These are phyloP conservation scores for Kazachstania taianensis DNA, from an alignment of 805 yeast genomes.

Conservation along the genomic window DNA sequence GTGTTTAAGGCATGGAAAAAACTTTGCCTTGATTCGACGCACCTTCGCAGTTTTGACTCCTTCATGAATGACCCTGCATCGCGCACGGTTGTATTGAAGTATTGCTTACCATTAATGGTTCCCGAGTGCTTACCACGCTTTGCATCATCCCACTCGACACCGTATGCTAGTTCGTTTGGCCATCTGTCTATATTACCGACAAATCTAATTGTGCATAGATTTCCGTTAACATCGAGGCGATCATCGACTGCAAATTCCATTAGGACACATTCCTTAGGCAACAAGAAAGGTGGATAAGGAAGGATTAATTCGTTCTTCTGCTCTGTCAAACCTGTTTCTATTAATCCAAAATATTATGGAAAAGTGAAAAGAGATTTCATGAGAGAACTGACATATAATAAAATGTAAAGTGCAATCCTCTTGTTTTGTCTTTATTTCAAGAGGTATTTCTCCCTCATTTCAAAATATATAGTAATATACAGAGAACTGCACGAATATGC, in stretches of 20 bases:
- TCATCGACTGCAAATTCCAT: slow-evolving; percentile 19
- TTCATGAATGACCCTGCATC: slow-evolving; percentile 20
- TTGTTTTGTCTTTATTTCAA: too few species aligned
- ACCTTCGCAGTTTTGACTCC: slow-evolving; percentile 18
- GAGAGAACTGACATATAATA: too few species aligned
- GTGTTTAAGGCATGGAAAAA: slow-evolving; percentile 42
- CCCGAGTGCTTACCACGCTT: slow-evolving; percentile 70
- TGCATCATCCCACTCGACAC: slow-evolving; percentile 80
- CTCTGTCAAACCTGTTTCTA: too few species aligned
- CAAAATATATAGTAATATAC: too few species aligned
- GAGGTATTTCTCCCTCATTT: too few species aligned
- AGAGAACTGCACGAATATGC: too few species aligned
- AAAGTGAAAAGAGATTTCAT: too few species aligned
- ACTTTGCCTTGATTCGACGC: slow-evolving; percentile 23
- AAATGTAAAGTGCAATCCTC: too few species aligned
- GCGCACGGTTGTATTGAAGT: slow-evolving; percentile 35
- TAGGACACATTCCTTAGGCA: background rate
- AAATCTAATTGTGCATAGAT: slow-evolving; percentile 53
- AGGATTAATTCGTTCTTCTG: too few species aligned
- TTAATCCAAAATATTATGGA: too few species aligned
- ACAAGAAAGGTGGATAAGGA: too few species aligned
- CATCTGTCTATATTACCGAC: slow-evolving; percentile 55
- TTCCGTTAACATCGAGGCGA: slow-evolving; percentile 31
- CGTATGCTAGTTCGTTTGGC: slow-evolving; percentile 48
- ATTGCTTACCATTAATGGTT: slow-evolving; percentile 37